These are phyloP conservation scores for Forsythia suspensa DNA, from an alignment of 257 asterid genomes.

Conservation along the genomic window DNA sequence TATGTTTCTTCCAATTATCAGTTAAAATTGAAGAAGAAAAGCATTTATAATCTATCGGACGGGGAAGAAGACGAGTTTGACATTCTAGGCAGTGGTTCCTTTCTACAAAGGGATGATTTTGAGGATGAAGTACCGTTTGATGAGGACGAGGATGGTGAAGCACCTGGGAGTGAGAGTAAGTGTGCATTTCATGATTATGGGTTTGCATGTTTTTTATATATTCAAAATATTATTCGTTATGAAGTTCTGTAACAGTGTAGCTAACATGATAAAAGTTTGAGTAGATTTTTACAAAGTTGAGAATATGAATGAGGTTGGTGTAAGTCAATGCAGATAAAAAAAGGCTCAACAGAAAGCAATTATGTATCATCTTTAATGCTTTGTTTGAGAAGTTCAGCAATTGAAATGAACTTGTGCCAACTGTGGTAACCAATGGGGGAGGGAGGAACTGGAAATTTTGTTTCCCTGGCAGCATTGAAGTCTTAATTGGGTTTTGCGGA, in stretches of 20 bases:
- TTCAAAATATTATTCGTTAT: neutral
- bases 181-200: constrained; percentile 5
- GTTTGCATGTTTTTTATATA: neutral
- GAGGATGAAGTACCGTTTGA: constrained; percentile 69
- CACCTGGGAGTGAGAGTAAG: constrained; percentile 46
- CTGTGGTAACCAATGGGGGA: neutral
- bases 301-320: neutral
- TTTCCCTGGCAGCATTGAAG: too few relatives aligned
- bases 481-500: too few relatives aligned
- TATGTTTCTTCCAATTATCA: constrained; percentile 22
- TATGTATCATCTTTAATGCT: neutral
- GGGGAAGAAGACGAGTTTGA: constrained; percentile 91
- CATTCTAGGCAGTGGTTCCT: constrained; percentile 35
- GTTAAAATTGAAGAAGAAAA: constrained; percentile 70
- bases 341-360: neutral
- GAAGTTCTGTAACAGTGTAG: neutral
- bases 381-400: neutral
- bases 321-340: neutral
- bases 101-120: constrained; percentile 74
- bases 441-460: too few relatives aligned
- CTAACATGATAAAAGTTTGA: neutral
- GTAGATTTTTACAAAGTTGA: constrained; percentile 3
- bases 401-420: neutral
- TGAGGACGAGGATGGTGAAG: constrained; percentile 57
- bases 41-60: constrained; percentile 81